Conservation (phyloP, 345 rosid genomes). For the Salix caprea region DNA sequence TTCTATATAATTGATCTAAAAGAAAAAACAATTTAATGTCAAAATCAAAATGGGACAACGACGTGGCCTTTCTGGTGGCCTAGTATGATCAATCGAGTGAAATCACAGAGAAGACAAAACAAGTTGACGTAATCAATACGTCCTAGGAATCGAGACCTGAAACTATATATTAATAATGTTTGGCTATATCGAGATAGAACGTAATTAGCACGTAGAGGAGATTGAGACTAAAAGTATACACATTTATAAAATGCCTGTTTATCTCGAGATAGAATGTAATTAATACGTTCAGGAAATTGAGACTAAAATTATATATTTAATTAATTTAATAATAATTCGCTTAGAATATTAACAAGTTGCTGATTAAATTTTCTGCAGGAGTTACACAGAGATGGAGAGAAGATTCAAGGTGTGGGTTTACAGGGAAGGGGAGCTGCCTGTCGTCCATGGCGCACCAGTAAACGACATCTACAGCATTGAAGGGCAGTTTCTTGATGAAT, state of each 20-base stretch:
- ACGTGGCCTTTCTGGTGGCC: neutral
- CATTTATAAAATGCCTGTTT: too few relatives aligned
- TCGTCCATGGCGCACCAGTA: conserved; percentile 47
- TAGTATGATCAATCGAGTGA: neutral
- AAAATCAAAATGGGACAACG: neutral
- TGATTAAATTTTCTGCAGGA: conserved; percentile 22
- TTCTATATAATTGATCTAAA: neutral
- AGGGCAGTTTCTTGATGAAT: conserved; percentile 56
- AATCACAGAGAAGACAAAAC: neutral
- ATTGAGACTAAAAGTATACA: too few relatives aligned
- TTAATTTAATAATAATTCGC: too few relatives aligned
- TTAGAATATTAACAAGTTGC: neutral
- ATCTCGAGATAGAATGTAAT: too few relatives aligned
- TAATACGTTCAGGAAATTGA: too few relatives aligned
- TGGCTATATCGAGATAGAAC: too few relatives aligned
- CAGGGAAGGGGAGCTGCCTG: conserved; percentile 55
- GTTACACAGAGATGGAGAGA: conserved; percentile 59
- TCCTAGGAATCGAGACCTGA: neutral
- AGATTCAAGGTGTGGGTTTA: conserved; percentile 57
- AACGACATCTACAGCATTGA: conserved; percentile 50
- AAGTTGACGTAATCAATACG: neutral
- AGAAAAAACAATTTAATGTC: neutral
- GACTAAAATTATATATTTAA: too few relatives aligned
- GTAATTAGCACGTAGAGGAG: too few relatives aligned
- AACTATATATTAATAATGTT: too few relatives aligned